Evolutionary conservation across 2,329 filamentous ascomycete species (phyloP).

Genomic region (Neoscytalidium dimidiatum): DNA sequence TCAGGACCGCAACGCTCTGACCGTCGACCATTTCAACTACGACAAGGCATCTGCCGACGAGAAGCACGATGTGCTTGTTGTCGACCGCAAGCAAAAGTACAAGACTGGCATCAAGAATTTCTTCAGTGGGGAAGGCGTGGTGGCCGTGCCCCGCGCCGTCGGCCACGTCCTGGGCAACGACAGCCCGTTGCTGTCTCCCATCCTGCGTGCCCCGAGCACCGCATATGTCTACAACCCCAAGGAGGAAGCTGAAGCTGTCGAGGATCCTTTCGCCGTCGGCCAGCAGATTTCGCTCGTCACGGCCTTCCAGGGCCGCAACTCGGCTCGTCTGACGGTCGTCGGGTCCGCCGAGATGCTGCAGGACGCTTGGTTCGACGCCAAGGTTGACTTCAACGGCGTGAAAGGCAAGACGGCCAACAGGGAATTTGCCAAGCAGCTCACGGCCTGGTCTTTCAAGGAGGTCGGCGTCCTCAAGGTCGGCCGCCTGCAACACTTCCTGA

Average conservation of each 20-base stretch:
- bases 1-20: conserved; percentile 76
- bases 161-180: conserved; percentile 79
- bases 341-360: conserved; percentile 85
- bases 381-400: conserved; percentile 64
- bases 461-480: conserved; percentile 85
- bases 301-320: conserved; percentile 87
- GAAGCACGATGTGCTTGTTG: conserved; percentile 82
- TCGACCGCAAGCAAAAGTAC: conserved; percentile 67
- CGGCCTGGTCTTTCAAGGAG: conserved; percentile 97
- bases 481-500: conserved; percentile 73
- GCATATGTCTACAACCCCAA: conserved; percentile 95
- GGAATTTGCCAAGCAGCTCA: conserved; percentile 80
- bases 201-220: conserved; percentile 79
- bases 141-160: conserved; percentile 81
- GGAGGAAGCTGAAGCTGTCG: conserved; percentile 71
- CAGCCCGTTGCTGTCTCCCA: conserved; percentile 74
- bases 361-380: conserved; percentile 84
- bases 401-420: conserved; percentile 71
- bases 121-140: conserved; percentile 68
- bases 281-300: conserved; percentile 83
- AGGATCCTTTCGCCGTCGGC: conserved; percentile 84
- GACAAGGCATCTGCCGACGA: conserved; percentile 75
- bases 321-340: conserved; percentile 81
- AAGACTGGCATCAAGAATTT: conserved; percentile 73
- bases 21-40: conserved; percentile 96